These are phyloP conservation scores for Penicillium sp. DNA, from an alignment of 2,329 filamentous ascomycete genomes.

Conservation along the genomic window DNA sequence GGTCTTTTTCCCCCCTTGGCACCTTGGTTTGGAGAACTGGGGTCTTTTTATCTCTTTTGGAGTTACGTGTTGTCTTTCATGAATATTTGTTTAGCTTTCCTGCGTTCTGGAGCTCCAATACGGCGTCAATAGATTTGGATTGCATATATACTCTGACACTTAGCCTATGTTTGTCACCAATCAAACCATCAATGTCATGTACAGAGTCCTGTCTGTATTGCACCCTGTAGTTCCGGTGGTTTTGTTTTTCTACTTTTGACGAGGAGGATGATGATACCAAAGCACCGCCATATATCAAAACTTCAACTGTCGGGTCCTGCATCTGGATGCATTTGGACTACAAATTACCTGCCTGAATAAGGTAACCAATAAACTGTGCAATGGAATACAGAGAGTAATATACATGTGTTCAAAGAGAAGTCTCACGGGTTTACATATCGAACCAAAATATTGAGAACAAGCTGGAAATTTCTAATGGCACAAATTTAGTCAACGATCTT, in stretches of 20 bases:
- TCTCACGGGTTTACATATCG: conserved; percentile 8
- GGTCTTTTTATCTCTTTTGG: conserved; percentile 14
- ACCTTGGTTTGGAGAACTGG: conserved; percentile 17
- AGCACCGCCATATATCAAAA: no score
- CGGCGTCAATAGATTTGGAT: conserved; percentile 12
- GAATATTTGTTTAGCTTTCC: background rate
- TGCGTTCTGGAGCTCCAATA: background rate
- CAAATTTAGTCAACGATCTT: conserved; percentile 62
- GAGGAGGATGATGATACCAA: background rate
- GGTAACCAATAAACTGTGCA: conserved; percentile 7
- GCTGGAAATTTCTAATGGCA: background rate
- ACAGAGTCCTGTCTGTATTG: background rate
- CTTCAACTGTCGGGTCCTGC: background rate
- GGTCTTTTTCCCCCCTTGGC: background rate
- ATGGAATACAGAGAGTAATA: conserved; percentile 25
- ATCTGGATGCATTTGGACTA: background rate
- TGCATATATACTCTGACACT: conserved; percentile 11
- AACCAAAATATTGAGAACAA: background rate
- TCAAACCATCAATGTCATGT: background rate
- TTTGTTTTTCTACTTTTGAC: background rate
- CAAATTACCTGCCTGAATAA: background rate
- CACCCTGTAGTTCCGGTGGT: background rate
- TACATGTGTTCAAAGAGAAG: conserved; percentile 12
- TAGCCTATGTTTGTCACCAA: background rate
- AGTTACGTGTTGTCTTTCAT: conserved; percentile 8